These are phyloP conservation scores for Phytophthora crassamura DNA, from an alignment of 352 stramenopile genomes.

Conservation along the genomic window DNA sequence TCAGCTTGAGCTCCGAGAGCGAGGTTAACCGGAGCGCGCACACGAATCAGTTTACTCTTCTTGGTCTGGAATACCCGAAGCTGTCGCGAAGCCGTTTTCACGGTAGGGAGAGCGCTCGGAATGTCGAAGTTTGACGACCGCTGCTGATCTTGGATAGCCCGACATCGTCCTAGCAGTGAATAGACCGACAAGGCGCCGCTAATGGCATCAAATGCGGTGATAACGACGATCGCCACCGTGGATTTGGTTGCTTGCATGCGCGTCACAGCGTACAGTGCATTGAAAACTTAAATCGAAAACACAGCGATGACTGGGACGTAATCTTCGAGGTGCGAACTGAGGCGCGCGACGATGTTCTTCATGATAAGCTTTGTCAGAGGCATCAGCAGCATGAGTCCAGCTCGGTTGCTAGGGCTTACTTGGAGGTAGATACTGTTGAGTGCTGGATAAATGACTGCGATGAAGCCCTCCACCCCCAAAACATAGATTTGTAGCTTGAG, in stretches of 20 bases:
- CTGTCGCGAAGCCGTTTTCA: slow-evolving; percentile 3
- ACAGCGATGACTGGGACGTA: slow-evolving; percentile 34
- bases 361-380: slow-evolving; percentile 25
- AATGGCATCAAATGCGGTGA: slow-evolving; percentile 33
- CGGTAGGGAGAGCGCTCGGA: slow-evolving; percentile 2
- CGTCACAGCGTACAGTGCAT: slow-evolving; percentile 32
- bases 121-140: not conserved
- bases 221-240: slow-evolving; percentile 13
- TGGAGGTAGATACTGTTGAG: slow-evolving; percentile 22
- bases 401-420: slow-evolving; percentile 3
- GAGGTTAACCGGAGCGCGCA: slow-evolving; percentile 14
- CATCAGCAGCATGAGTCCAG: slow-evolving; percentile 22
- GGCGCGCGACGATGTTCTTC: slow-evolving; percentile 35
- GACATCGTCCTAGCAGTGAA: slow-evolving; percentile 8
- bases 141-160: slow-evolving; percentile 4
- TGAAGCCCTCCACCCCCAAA: slow-evolving; percentile 10
- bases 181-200: slow-evolving; percentile 10
- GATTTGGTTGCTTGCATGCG: slow-evolving; percentile 43
- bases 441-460: slow-evolving; percentile 29
- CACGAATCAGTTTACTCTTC: slow-evolving; percentile 8
- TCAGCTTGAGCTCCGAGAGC: slow-evolving; percentile 2
- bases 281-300: slow-evolving; percentile 47
- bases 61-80: slow-evolving; percentile 16
- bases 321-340: slow-evolving; percentile 28
- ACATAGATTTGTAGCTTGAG: slow-evolving; percentile 25